Evolutionary conservation across 1,139 yeast species (phyloP).

Genomic region (Oligophagozyma castellii): DNA sequence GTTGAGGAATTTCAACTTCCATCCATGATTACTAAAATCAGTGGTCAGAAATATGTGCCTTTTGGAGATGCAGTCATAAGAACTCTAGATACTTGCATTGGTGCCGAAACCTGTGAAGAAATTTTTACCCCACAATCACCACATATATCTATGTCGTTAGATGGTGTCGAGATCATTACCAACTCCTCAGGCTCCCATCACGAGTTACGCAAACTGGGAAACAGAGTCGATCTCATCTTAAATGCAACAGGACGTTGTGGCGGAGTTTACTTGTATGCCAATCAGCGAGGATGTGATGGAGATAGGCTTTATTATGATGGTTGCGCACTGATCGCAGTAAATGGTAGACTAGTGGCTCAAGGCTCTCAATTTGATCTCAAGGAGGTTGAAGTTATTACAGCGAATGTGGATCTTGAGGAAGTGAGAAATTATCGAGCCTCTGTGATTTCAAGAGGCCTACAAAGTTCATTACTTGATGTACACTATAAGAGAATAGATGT

Average conservation of each 20-base stretch:
- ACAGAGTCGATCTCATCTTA: slow-evolving; percentile 68
- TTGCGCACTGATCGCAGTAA: slow-evolving; percentile 84
- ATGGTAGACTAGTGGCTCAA: slow-evolving; percentile 85
- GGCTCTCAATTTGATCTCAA: slow-evolving; percentile 78
- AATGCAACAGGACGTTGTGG: slow-evolving; percentile 96
- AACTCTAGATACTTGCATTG: slow-evolving; percentile 75
- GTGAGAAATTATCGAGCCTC: slow-evolving; percentile 69
- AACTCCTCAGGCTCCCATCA: slow-evolving; percentile 96
- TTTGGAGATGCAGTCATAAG: slow-evolving; percentile 87
- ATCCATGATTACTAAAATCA: slow-evolving; percentile 41
- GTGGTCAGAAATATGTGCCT: slow-evolving; percentile 52
- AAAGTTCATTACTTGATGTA: slow-evolving; percentile 39
- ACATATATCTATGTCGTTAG: slow-evolving; percentile 79
- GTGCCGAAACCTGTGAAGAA: slow-evolving; percentile 97
- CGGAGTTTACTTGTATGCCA: slow-evolving; percentile 84
- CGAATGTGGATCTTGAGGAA: slow-evolving; percentile 86
- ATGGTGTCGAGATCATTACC: slow-evolving; percentile 92
- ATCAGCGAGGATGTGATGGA: slow-evolving; percentile 97
- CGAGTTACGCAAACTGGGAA: slow-evolving; percentile 77
- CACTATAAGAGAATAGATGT: slow-evolving; percentile 49
- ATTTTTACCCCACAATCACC: slow-evolving; percentile 93
- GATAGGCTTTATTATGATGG: slow-evolving; percentile 95
- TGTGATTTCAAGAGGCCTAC: slow-evolving; percentile 67
- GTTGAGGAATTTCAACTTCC: slow-evolving; percentile 69
- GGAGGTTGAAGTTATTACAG: slow-evolving; percentile 88